Percentiles rank a stretch among this genome's conserved stretches.
Conservation (phyloP, 177 flowering plant genomes). For the Vitis hybrid region DNA sequence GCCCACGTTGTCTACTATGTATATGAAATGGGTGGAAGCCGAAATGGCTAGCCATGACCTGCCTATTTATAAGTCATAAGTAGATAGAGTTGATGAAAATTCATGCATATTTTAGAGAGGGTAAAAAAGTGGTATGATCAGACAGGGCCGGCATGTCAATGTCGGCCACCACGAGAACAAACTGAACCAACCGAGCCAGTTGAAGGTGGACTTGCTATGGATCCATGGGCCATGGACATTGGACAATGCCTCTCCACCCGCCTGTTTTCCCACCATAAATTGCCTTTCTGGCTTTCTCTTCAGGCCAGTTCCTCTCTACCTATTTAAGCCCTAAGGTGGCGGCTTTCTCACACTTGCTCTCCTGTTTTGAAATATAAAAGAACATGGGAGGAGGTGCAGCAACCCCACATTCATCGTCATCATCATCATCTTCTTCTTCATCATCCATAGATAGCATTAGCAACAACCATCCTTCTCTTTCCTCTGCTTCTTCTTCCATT, state of each 20-base stretch:
- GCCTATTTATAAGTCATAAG: too few relatives aligned
- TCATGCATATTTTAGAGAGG: too few relatives aligned
- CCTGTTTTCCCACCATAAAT: not conserved
- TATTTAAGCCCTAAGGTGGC: not conserved
- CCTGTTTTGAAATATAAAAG: too few relatives aligned
- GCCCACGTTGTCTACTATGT: too few relatives aligned
- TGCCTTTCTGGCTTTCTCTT: not conserved
- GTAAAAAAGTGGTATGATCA: too few relatives aligned
- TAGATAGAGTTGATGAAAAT: too few relatives aligned
- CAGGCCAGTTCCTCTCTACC: not conserved
- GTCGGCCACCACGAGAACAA: slow-evolving; percentile 23
- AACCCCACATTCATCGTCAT: too few relatives aligned
- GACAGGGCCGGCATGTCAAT: not conserved
- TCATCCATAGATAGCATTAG: slow-evolving; percentile 40
- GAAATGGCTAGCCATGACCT: too few relatives aligned
- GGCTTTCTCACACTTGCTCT: too few relatives aligned
- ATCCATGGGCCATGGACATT: too few relatives aligned
- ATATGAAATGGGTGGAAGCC: too few relatives aligned
- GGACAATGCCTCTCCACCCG: not conserved
- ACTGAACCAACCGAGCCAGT: slow-evolving; percentile 2
- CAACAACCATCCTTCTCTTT: slow-evolving; percentile 17
- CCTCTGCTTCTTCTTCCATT: slow-evolving; percentile 1
- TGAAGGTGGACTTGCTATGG: slow-evolving; percentile 1
- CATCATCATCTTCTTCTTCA: slow-evolving; percentile 27
- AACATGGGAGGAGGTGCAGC: too few relatives aligned